Evolutionary conservation across 2,329 filamentous ascomycete species (phyloP).

Genomic region (Pseudocercospora vitis): DNA sequence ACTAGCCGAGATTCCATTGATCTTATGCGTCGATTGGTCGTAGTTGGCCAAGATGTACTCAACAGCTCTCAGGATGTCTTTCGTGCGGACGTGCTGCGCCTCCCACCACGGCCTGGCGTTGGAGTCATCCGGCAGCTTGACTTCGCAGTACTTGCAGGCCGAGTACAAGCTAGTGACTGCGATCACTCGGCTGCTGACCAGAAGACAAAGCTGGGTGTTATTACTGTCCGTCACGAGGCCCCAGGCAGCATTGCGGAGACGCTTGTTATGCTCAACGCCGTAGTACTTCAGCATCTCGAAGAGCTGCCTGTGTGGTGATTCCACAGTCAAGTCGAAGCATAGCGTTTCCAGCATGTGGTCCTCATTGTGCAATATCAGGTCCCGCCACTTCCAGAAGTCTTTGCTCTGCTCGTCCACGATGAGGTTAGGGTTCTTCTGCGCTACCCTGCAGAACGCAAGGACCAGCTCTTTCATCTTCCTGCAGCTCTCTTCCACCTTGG

Average conservation of each 20-base stretch:
- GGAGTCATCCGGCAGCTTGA: constrained; percentile 72
- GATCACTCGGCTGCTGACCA: constrained; percentile 76
- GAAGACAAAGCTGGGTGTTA: constrained; percentile 78
- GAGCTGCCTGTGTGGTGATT: constrained; percentile 81
- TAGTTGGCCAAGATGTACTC: constrained; percentile 67
- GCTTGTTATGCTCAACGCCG: constrained; percentile 74
- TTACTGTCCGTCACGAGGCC: constrained; percentile 90
- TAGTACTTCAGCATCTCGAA: constrained; percentile 77
- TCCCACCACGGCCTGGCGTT: constrained; percentile 86
- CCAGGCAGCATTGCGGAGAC: constrained; percentile 83
- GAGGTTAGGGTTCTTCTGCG: constrained; percentile 88
- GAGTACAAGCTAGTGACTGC: constrained; percentile 86
- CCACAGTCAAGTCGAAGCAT: constrained; percentile 90
- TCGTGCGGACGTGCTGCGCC: constrained; percentile 68
- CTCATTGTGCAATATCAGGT: constrained; percentile 89
- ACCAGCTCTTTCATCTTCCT: constrained; percentile 94
- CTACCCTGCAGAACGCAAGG: constrained; percentile 87
- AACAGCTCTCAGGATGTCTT: constrained; percentile 70
- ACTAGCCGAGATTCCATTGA: constrained; percentile 29
- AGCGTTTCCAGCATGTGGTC: constrained; percentile 87
- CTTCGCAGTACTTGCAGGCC: constrained; percentile 70
- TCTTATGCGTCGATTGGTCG: constrained; percentile 42
- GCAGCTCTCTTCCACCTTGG: constrained; percentile 96
- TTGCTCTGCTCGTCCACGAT: constrained; percentile 95
- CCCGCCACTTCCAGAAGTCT: constrained; percentile 97